These are phyloP conservation scores for Cryptosporidium canis DNA, from an alignment of 169 alveolate genomes.

Conservation along the genomic window DNA sequence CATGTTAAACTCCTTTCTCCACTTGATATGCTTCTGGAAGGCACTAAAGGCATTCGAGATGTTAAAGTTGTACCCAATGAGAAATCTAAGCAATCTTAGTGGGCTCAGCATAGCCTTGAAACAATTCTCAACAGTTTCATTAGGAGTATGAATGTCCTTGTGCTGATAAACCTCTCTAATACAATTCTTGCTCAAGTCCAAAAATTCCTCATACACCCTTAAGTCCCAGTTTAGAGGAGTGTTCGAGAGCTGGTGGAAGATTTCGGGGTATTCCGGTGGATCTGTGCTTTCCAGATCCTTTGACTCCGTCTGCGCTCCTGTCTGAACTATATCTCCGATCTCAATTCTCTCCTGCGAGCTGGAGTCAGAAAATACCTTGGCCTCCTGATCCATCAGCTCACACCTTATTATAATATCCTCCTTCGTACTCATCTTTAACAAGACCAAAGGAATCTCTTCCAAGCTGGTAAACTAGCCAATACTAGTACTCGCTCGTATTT, in stretches of 20 bases:
- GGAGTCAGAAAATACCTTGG: conserved; percentile 3
- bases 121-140: conserved; percentile 45
- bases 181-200: conserved; percentile 1
- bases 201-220: conserved; percentile 34
- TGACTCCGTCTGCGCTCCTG: background rate
- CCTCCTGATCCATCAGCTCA: background rate
- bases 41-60: conserved; percentile 19
- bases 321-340: conserved; percentile 20
- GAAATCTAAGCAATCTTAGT: conserved; percentile 46
- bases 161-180: conserved; percentile 7
- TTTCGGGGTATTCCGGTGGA: background rate
- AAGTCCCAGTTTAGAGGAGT: conserved; percentile 39
- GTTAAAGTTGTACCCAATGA: conserved; percentile 42
- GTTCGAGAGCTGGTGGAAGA: conserved; percentile 8
- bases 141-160: background rate
- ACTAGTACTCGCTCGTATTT: background rate
- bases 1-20: conserved; percentile 67
- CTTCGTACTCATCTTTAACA: background rate
- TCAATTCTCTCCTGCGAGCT: conserved; percentile 39
- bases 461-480: background rate
- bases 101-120: conserved; percentile 45
- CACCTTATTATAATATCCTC: conserved; percentile 22
- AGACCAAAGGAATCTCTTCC: background rate
- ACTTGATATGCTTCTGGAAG: conserved; percentile 42
- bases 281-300: background rate